Conservation (phyloP, 805 yeast species). For the Candida schatavii region DNA sequence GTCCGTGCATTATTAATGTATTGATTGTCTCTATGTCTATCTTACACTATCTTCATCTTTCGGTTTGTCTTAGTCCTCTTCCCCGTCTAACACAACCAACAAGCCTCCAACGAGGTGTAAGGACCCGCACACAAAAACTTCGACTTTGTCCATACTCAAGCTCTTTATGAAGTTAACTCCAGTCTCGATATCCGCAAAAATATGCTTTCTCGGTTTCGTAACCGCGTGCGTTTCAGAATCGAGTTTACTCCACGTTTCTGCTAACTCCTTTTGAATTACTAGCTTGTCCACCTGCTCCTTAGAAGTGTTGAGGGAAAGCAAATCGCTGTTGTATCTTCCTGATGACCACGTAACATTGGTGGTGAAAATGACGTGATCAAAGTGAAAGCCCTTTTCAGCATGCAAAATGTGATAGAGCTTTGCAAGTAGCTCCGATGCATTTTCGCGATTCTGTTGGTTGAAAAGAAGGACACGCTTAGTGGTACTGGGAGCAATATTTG, state of each 20-base stretch:
- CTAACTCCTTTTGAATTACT: slow-evolving; percentile 73
- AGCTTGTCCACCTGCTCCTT: slow-evolving; percentile 75
- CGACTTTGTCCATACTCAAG: slow-evolving; percentile 41
- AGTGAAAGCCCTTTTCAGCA: slow-evolving; percentile 38
- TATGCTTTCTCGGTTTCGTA: slow-evolving; percentile 37
- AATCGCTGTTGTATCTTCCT: slow-evolving; percentile 76
- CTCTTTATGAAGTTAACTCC: slow-evolving; percentile 56
- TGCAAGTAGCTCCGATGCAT: slow-evolving; percentile 59
- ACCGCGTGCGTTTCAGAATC: slow-evolving; percentile 31
- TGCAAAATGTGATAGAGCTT: slow-evolving; percentile 45
- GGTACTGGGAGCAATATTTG: slow-evolving; percentile 9
- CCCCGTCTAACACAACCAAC: slow-evolving; percentile 71
- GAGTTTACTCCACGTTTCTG: slow-evolving; percentile 62
- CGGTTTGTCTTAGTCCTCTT: slow-evolving; percentile 25
- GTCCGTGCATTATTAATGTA: too few relatives aligned
- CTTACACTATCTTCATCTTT: too few relatives aligned
- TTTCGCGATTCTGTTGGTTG: slow-evolving; percentile 92
- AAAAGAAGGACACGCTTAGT: slow-evolving; percentile 62
- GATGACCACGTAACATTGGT: slow-evolving; percentile 90
- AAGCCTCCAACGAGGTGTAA: slow-evolving; percentile 94
- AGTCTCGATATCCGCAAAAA: slow-evolving; percentile 74
- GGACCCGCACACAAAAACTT: slow-evolving; percentile 92
- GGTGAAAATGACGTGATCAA: slow-evolving; percentile 80
- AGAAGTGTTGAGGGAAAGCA: slow-evolving; percentile 82
- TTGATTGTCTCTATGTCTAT: too few relatives aligned